Evolutionary conservation across 2,329 filamentous ascomycete genomes (phyloP).

Genomic region (Sordariomycetes sp.): DNA sequence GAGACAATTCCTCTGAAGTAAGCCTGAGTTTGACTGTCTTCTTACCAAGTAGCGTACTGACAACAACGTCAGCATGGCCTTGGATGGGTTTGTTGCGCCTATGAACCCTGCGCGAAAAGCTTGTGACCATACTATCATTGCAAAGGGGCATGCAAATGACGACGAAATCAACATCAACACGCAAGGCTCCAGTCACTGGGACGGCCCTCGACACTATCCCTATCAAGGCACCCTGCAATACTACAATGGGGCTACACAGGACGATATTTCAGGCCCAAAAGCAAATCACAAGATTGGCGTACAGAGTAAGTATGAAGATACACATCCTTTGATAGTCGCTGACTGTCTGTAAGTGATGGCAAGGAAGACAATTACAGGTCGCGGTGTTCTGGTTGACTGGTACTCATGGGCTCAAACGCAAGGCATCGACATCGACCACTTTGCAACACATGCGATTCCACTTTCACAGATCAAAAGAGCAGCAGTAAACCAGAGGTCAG

Average conservation of each 20-base stretch:
- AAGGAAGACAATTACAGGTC: constrained; percentile 6
- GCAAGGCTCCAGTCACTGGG: constrained; percentile 8
- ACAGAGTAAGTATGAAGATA: constrained; percentile 2
- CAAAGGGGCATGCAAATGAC: too few relatives aligned
- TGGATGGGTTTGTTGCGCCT: too few relatives aligned
- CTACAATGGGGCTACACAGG: constrained; percentile 7
- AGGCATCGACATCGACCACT: constrained; percentile 1
- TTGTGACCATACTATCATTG: too few relatives aligned
- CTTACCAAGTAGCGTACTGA: too few relatives aligned
- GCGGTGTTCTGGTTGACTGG: constrained; percentile 7
- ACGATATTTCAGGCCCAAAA: constrained; percentile 2
- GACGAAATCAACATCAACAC: constrained; percentile 2
- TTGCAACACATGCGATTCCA: constrained; percentile 21
- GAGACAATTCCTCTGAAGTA: too few relatives aligned
- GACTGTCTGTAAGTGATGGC: neutral
- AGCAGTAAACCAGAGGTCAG: constrained; percentile 26
- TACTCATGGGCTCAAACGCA: constrained; percentile 2
- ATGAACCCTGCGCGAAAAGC: too few relatives aligned
- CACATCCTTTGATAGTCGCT: neutral
- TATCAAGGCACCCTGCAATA: constrained; percentile 6
- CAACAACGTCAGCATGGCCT: too few relatives aligned
- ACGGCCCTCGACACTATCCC: constrained; percentile 6
- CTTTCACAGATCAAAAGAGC: constrained; percentile 29
- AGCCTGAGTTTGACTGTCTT: too few relatives aligned
- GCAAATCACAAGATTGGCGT: constrained; percentile 2